phyloP scores from a whole-genome alignment of 1,139 yeast genomes.

The Geotrichum citri-aurantii region DNA sequence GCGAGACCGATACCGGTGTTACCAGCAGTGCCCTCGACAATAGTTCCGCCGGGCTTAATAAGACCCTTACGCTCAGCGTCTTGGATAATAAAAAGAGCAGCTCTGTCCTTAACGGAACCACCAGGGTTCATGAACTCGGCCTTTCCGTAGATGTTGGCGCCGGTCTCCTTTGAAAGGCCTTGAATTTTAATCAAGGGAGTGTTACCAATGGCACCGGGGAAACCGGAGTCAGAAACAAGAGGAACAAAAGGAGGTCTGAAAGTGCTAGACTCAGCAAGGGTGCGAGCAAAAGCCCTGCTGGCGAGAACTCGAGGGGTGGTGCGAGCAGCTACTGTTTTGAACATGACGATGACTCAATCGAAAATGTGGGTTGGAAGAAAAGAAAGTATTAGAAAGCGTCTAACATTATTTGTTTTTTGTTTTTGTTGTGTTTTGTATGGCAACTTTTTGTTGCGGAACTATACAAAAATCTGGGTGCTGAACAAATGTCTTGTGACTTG shows the following conservation, averaged over 20 bases:
- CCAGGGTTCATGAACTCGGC: constrained; percentile 95
- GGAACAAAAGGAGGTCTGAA: constrained; percentile 50
- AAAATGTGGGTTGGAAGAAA: not conserved
- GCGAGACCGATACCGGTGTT: constrained; percentile 91
- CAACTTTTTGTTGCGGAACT: not conserved
- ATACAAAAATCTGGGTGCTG: not conserved
- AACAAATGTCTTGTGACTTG: not conserved
- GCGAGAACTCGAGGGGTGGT: not conserved
- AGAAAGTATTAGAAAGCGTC: not conserved
- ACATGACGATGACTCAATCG: not conserved
- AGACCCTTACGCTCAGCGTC: constrained; percentile 74
- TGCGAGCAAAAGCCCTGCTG: not conserved
- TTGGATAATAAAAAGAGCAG: constrained; percentile 69
- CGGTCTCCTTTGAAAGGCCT: constrained; percentile 53
- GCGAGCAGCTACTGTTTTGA: not conserved
- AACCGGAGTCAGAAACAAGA: constrained; percentile 54
- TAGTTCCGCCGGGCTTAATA: constrained; percentile 63
- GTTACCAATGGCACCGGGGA: constrained; percentile 77
- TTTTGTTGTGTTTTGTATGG: too few species aligned
- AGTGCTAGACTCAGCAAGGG: constrained; percentile 4
- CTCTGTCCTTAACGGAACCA: constrained; percentile 88
- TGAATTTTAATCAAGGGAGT: constrained; percentile 73
- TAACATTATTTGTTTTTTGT: not conserved
- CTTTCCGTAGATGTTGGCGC: constrained; percentile 77
- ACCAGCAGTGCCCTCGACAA: constrained; percentile 69